These are phyloP conservation scores for Epichloe glyceriae DNA, from an alignment of 2,329 filamentous ascomycete genomes.

Conservation along the genomic window DNA sequence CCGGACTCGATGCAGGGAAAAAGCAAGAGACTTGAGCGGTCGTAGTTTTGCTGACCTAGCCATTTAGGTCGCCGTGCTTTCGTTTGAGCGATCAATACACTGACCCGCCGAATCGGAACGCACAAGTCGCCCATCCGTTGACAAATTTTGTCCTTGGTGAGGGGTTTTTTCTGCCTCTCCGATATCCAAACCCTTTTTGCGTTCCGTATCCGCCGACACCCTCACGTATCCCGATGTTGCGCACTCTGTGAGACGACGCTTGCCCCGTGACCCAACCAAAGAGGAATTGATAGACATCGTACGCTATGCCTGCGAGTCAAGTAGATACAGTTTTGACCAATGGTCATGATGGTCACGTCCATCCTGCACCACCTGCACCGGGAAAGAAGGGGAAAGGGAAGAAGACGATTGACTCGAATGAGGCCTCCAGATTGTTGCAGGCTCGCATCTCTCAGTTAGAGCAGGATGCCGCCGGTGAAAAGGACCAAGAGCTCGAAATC, in stretches of 20 bases:
- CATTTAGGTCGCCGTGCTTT: slow-evolving; percentile 2
- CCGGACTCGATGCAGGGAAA: not conserved
- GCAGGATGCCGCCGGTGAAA: slow-evolving; percentile 82
- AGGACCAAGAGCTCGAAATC: slow-evolving; percentile 92
- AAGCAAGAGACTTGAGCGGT: not conserved
- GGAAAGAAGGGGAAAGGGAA: slow-evolving; percentile 75
- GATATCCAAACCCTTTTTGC: not conserved
- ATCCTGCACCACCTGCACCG: slow-evolving; percentile 27
- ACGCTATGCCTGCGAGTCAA: slow-evolving; percentile 27
- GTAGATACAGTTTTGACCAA: slow-evolving; percentile 29
- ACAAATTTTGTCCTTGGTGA: not conserved
- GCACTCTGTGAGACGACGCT: slow-evolving; percentile 8
- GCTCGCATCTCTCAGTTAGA: slow-evolving; percentile 93
- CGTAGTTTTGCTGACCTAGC: slow-evolving; percentile 5
- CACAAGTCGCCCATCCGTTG: not conserved
- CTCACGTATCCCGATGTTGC: not conserved
- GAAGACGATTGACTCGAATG: slow-evolving; percentile 71
- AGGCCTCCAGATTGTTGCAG: slow-evolving; percentile 82
- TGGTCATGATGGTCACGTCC: slow-evolving; percentile 26
- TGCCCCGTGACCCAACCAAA: slow-evolving; percentile 3
- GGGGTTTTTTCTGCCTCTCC: not conserved
- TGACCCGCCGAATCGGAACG: not conserved
- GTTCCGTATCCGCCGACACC: not conserved
- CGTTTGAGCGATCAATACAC: not conserved
- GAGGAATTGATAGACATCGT: slow-evolving; percentile 8